Evolutionary conservation across 805 yeast genomes (phyloP), one percentile per base, ranked within the genome.

Genomic region (Metschnikowia amazonensis): DNA sequence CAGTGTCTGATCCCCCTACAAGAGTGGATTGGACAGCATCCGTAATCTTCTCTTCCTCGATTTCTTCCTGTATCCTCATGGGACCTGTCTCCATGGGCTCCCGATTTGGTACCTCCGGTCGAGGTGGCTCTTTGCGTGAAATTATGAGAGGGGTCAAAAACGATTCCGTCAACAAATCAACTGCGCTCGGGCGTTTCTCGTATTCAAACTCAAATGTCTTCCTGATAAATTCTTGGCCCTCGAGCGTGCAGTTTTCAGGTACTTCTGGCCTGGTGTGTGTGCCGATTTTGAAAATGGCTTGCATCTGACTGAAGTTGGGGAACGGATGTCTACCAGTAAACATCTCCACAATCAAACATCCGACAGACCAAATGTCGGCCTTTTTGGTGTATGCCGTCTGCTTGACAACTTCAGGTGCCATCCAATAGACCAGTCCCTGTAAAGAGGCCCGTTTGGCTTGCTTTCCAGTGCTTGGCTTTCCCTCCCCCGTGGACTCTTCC

Each of bases 361-460:
- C 99, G 8, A 95, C 84, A 0, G 97, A 88, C 99, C 99, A 94
- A 21, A 94, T 89, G 63, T 94, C 99, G 0, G 96, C 96, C 64
- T 88, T 89, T 31, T 85, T 82, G 1, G 98, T 92, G 43, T 92
- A 87, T 0, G 89, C 87, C 1, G 87, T 83, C 60, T 90, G 97
- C 58, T 89, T 88, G 14, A 94, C 98, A 7, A 94, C 98, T 62
- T 94, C 99, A 0, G 99, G 99, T 0, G 99, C 98, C 99, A 94
- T 94, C 98, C 99, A 94, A 60, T 84, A 94, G 0, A 92, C 74
- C 56, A 49, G 53, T 0, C 99, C 99, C 65, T 92, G 97, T 43
- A 89, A 67, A 0, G 96, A 89, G 1, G 87, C 90, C 36, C 97
- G 77, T 45, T 74, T 64, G 11, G 70, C 62, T n/a, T 65, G 59